Evolutionary conservation across 805 yeast genomes (phyloP), one percentile per base, ranked within the genome.

Genomic region (Yarrowia keelungensis): DNA sequence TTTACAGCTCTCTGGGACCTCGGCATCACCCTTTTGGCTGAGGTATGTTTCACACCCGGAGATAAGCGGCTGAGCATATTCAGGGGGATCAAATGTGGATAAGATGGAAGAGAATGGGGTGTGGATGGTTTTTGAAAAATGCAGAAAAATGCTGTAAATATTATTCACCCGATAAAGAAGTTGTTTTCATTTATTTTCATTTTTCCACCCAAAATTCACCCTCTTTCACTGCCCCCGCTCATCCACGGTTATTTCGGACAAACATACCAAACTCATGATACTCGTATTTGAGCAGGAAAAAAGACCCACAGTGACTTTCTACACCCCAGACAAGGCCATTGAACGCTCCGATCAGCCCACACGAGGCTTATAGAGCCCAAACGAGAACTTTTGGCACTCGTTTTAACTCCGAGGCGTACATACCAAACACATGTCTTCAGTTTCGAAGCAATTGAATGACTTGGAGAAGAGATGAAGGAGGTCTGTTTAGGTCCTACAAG

Each of bases 1-100:
- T 26, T 5, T 5, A 26, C 32, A 5, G 4, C 7, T 26, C 32
- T 26, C 32, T 26, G 32, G 32, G 32, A 3, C 32, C 4, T 5
- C 7, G 7, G 7, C 32, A 5, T 26, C 32, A 26, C 32, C 32
- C 7, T 26, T 26, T 26, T 5, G 7, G 2, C 10, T 49, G 38
- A 49, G 19, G 38, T 8, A 15, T 8, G 2, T 26, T 32, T 50
- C 35, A n/a, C 22, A 4, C 32, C 42, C 43, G 58, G 58, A 53
- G 58, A 53, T 53, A 53, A 53, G 58, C 58, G 58, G 58, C 58
- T 53, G 43, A 53, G 43, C 43, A 38, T 38, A 36, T 53, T 53
- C 58, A 53, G 58, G 58, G 19, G 58, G 58, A 32, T 16, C 5
- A 16, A 5, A 38, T 38, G 43, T 53, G 43, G 35, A 53, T 26